Percentiles rank a stretch among this genome's conserved stretches.
phyloP scores from a whole-genome alignment of 441 rosid genomes.

The Croton laevigatus region DNA sequence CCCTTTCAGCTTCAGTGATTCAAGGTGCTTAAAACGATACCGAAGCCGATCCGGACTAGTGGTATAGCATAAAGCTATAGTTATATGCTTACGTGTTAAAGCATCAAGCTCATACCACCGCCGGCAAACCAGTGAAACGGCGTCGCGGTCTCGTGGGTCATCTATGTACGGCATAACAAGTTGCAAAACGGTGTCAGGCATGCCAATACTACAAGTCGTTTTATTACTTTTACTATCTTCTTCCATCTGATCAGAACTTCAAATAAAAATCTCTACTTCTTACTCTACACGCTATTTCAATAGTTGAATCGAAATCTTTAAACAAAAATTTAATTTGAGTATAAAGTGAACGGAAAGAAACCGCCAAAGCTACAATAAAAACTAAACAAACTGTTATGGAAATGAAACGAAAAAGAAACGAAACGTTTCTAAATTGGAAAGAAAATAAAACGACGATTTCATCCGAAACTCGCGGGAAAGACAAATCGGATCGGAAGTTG shows the following conservation, averaged over 20 bases:
- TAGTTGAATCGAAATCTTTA: too few relatives aligned
- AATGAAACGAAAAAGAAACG: too few relatives aligned
- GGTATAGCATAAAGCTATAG: slow-evolving; percentile 78
- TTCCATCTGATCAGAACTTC: slow-evolving; percentile 13
- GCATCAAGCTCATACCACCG: slow-evolving; percentile 77
- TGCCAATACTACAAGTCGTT: slow-evolving; percentile 21
- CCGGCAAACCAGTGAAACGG: slow-evolving; percentile 69
- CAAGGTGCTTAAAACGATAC: slow-evolving; percentile 55
- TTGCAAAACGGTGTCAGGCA: slow-evolving; percentile 54
- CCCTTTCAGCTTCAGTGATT: slow-evolving; percentile 86
- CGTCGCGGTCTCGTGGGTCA: slow-evolving; percentile 72
- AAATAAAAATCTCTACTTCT: too few relatives aligned
- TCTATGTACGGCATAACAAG: slow-evolving; percentile 65
- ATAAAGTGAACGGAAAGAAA: too few relatives aligned
- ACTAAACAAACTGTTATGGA: too few relatives aligned
- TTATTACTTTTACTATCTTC: slow-evolving; percentile 24
- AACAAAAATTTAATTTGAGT: too few relatives aligned
- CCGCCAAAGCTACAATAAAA: too few relatives aligned
- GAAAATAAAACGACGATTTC: too few relatives aligned
- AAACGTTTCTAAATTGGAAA: too few relatives aligned
- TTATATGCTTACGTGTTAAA: slow-evolving; percentile 71
- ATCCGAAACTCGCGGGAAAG: too few relatives aligned
- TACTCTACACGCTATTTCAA: too few relatives aligned
- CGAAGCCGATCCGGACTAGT: slow-evolving; percentile 63
- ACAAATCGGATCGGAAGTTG: too few relatives aligned